Evolutionary conservation across 495 filamentous ascomycete genomes (phyloP).

Genomic region (Staphylotrichum longicolle): DNA sequence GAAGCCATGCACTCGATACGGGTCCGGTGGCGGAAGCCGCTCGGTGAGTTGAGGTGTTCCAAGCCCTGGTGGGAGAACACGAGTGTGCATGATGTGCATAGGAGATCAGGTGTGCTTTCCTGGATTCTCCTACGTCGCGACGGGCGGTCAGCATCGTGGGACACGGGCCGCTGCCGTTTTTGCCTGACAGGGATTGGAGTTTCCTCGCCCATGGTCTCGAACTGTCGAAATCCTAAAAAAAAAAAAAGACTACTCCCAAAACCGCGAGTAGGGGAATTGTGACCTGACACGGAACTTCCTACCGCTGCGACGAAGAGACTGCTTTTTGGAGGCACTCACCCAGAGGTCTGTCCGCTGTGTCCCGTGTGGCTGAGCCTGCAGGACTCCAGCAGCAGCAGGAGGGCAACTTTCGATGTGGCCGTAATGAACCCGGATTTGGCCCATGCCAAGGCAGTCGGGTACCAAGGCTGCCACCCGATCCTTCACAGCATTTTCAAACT

Average conservation of each 20-base stretch:
- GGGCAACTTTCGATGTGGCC: too few species aligned
- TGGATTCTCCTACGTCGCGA: background rate
- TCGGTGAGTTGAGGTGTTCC: slow-evolving; percentile 2
- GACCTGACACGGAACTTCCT: background rate
- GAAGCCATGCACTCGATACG: slow-evolving; percentile 1
- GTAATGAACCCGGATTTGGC: too few species aligned
- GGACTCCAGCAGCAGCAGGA: too few species aligned
- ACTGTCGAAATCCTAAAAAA: background rate
- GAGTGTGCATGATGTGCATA: slow-evolving; percentile 4
- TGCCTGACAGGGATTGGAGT: background rate
- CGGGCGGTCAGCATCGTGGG: slow-evolving; percentile 1
- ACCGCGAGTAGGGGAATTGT: background rate
- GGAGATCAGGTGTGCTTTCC: background rate
- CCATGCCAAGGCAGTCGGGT: too few species aligned
- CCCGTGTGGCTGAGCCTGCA: too few species aligned
- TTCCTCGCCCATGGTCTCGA: slow-evolving; percentile 6
- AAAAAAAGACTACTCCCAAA: background rate
- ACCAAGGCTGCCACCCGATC: too few species aligned
- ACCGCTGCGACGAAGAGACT: background rate
- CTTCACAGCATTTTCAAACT: slow-evolving; percentile 5
- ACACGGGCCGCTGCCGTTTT: slow-evolving; percentile 4
- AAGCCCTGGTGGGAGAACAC: slow-evolving; percentile 1
- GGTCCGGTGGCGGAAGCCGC: slow-evolving; percentile 6
- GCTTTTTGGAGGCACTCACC: background rate
- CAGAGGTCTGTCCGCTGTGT: too few species aligned